phyloP scores from a whole-genome alignment of 192 early-diverging fungal genomes.

The Backusella parvicylindrica region DNA sequence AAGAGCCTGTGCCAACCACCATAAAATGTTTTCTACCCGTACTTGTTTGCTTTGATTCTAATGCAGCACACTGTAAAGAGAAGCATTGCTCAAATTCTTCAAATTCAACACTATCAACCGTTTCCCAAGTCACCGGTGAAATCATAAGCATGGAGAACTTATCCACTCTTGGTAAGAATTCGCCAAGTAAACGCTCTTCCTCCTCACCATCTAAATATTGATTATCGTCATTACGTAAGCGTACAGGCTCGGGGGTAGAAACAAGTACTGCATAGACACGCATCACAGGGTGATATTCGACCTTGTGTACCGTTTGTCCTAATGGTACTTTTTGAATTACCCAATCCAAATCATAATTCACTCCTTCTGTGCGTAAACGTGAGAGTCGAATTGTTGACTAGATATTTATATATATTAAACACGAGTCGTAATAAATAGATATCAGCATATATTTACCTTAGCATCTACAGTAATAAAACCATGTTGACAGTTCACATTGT shows the following conservation, averaged over 20 bases:
- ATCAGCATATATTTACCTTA: conserved; percentile 42
- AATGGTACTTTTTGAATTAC: conserved; percentile 69
- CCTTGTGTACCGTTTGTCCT: conserved; percentile 64
- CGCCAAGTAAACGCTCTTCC: conserved; percentile 25
- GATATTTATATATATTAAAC: no score
- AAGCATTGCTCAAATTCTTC: conserved; percentile 84
- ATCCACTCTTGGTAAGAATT: conserved; percentile 58
- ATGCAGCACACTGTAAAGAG: conserved; percentile 68
- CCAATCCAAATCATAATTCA: conserved; percentile 73
- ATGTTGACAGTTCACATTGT: conserved; percentile 72
- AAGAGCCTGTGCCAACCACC: conserved; percentile 82
- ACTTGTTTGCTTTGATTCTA: conserved; percentile 82
- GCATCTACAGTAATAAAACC: conserved; percentile 75
- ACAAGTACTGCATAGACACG: conserved; percentile 80
- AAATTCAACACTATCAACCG: conserved; percentile 74
- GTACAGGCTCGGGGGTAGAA: conserved; percentile 60
- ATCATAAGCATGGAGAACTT: conserved; percentile 79
- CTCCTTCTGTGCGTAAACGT: conserved; percentile 58
- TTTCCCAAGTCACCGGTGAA: conserved; percentile 94
- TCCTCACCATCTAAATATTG: conserved; percentile 37
- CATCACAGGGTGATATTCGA: conserved; percentile 81
- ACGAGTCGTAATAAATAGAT: neutral
- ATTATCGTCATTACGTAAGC: conserved; percentile 68
- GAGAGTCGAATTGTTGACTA: conserved; percentile 65
- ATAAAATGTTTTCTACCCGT: conserved; percentile 85